A percentile compares a stretch with the other conserved stretches of the same genome.
Evolutionary conservation across 2,329 filamentous ascomycete genomes (phyloP).

Genomic region (Hymenoscyphus repandus): DNA sequence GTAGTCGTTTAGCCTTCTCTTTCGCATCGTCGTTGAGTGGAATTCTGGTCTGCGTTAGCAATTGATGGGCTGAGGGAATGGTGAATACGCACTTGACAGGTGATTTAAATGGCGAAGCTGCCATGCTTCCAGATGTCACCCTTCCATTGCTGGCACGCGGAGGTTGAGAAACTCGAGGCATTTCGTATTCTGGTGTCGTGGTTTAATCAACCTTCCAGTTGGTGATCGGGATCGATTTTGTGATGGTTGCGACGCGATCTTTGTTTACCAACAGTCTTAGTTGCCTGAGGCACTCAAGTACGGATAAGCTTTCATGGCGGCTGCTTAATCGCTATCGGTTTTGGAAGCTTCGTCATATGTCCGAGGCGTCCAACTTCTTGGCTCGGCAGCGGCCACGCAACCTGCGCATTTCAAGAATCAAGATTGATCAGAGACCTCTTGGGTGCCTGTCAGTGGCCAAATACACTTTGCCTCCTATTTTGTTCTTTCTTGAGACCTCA

Average conservation of each 20-base stretch:
- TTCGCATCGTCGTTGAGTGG: conserved; percentile 92
- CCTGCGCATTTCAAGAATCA: background rate
- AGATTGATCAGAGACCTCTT: background rate
- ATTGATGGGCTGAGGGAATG: background rate
- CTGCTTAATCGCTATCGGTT: background rate
- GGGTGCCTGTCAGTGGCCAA: background rate
- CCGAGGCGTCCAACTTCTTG: background rate
- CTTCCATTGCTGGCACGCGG: conserved; percentile 36
- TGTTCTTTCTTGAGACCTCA: background rate
- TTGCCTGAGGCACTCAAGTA: background rate
- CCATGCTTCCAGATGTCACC: conserved; percentile 34
- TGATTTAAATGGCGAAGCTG: conserved; percentile 31
- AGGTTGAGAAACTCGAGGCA: conserved; percentile 51
- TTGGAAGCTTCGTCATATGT: conserved; percentile 4
- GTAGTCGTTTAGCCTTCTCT: conserved; percentile 83
- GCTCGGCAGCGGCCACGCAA: conserved; percentile 1
- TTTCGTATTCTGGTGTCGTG: conserved; percentile 25
- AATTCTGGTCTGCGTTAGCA: conserved; percentile 52
- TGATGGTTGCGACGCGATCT: background rate
- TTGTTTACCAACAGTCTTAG: conserved; percentile 11
- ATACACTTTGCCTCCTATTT: background rate
- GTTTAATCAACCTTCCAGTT: background rate
- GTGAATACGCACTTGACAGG: conserved; percentile 30
- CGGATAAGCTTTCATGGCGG: background rate
- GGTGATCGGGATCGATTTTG: conserved; percentile 3